phyloP scores from a whole-genome alignment of 768 basidiomycete species.

The Flagelloscypha sp. region DNA sequence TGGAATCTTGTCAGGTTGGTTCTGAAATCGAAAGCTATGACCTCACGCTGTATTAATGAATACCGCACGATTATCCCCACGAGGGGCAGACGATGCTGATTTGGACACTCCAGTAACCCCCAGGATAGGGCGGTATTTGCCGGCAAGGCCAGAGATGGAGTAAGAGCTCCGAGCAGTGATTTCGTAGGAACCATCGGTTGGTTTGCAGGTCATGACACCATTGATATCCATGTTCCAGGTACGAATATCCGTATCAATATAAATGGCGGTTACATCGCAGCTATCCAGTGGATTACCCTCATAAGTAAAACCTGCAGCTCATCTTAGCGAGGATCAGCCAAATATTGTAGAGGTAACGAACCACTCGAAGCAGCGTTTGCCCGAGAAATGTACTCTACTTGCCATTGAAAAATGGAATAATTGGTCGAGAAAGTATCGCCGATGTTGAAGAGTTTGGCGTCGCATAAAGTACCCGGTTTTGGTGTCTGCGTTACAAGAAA shows the following conservation, averaged over 20 bases:
- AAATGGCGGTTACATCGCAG: slow-evolving; percentile 19
- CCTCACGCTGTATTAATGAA: slow-evolving; percentile 7
- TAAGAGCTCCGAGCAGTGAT: slow-evolving; percentile 14
- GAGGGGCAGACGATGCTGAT: slow-evolving; percentile 8
- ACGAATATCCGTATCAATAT: slow-evolving; percentile 11
- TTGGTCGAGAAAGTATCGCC: slow-evolving; percentile 21
- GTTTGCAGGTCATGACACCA: slow-evolving; percentile 12
- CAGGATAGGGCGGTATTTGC: slow-evolving; percentile 13
- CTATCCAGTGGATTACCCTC: slow-evolving; percentile 15
- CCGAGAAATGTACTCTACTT: slow-evolving; percentile 12
- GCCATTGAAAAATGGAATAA: slow-evolving; percentile 18
- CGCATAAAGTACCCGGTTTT: slow-evolving; percentile 19
- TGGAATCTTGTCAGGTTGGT: too few species aligned
- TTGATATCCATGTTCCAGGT: slow-evolving; percentile 15
- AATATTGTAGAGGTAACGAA: slow-evolving; percentile 2
- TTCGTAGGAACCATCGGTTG: slow-evolving; percentile 7
- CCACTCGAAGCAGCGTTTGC: slow-evolving; percentile 18
- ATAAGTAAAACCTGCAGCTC: too few species aligned
- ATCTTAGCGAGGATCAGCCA: background rate
- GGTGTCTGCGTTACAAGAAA: slow-evolving; percentile 14
- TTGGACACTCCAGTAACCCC: slow-evolving; percentile 11
- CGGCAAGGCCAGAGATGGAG: slow-evolving; percentile 11
- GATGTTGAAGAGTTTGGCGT: slow-evolving; percentile 15
- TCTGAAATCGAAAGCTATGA: slow-evolving; percentile 9
- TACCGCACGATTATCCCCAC: slow-evolving; percentile 8